Base-by-base conservation (phyloP, 257 asterid species). In the Cruciata laevipes region DNA sequence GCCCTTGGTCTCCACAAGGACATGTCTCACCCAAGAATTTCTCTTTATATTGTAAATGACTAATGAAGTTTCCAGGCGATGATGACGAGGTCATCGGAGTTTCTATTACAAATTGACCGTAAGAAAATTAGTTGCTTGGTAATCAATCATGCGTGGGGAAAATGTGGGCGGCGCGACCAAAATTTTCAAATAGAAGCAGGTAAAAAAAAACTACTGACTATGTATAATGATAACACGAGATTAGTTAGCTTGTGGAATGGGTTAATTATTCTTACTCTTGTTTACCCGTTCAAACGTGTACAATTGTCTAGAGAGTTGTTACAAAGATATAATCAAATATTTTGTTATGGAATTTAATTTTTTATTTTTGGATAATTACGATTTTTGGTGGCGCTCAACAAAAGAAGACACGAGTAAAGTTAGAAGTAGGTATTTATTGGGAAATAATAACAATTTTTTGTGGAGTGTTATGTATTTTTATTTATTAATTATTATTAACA, bases 151-250 rank as follows among this genome's bases (percentile, higher is more conserved):
- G 65, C 42, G 35, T 12, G 2, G 21, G 42, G 1, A 59, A 59
- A 59, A 59, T 59, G 37, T 24, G 33, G 63, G 63, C 33, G 63
- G 63, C 33, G 30, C 63, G 63, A 27, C 64, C 55, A 57, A 57
- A 59, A 12, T 11, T 30, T 27, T 25, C 33, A 32, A 32, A 25
- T 7, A 59, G 38, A 24, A 59, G 37, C 63, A 59, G 63, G 63
- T 59, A 24, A 59, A 59, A 59, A 47, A 47, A 47, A 42, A 42
- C 51, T 47, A 47, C 55, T 5, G 37, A 24, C 20, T 18, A 8
- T 6, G 1, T 4, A 8, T 14, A 47, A 33, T 27, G 38, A 59
- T 27, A 59, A 59, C 44, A 32, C 33, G 44, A 4, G 2, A 61
- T 61, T 27, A 25, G 33, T 59, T 16, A 27, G 32, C 33, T 56